Evolutionary conservation across 2,329 filamentous ascomycete species (phyloP).

Genomic region (Beauveria sp.): DNA sequence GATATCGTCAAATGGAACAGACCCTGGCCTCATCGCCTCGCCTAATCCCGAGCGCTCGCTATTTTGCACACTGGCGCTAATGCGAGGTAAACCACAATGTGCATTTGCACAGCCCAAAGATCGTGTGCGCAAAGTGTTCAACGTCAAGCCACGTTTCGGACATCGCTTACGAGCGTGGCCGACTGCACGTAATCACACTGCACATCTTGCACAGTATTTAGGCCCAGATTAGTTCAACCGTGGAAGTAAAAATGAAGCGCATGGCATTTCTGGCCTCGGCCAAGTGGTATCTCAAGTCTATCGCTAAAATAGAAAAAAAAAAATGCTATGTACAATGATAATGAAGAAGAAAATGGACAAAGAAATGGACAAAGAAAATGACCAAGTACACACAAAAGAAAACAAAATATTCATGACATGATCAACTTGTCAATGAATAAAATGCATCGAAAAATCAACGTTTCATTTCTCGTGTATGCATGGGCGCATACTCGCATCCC

Average conservation of each 20-base stretch:
- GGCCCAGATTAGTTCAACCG: not conserved
- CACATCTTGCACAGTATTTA: not conserved
- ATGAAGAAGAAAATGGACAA: not conserved
- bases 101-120: not conserved
- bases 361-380: not conserved
- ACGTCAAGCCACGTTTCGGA: not conserved
- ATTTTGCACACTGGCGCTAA: too few species aligned
- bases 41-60: too few species aligned
- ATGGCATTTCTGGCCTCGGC: conserved; percentile 1
- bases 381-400: not conserved
- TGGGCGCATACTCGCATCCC: not conserved
- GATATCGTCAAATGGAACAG: too few species aligned
- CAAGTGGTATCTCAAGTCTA: conserved; percentile 10
- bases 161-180: not conserved
- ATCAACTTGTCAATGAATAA: not conserved
- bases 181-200: not conserved
- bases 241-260: not conserved
- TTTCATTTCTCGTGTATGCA: conserved; percentile 9
- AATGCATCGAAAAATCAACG: not conserved
- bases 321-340: not conserved
- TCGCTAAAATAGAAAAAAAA: conserved; percentile 4
- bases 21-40: too few species aligned
- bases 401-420: not conserved
- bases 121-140: not conserved
- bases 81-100: too few species aligned